phyloP scores from a whole-genome alignment of 352 stramenopile species.

The Globisporangium carolinianum region DNA sequence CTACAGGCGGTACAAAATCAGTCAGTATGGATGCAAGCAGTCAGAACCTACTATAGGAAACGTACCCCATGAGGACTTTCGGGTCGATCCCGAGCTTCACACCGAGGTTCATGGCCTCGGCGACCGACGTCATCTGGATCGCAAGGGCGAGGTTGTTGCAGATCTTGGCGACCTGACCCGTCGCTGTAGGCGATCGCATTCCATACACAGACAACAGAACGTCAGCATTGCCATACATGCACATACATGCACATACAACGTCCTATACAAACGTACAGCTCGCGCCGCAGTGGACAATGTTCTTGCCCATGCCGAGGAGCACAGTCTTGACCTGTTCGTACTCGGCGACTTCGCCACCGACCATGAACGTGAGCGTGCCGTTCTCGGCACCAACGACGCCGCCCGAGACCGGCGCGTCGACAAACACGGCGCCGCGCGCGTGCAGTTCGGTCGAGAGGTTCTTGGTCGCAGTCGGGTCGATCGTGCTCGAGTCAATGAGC shows the following conservation, averaged over 20 bases:
- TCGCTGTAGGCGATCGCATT: slow-evolving; percentile 22
- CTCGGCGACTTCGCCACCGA: slow-evolving; percentile 66
- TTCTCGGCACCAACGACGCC: slow-evolving; percentile 94
- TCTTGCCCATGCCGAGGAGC: slow-evolving; percentile 91
- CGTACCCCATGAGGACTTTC: slow-evolving; percentile 79
- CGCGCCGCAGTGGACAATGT: slow-evolving; percentile 90
- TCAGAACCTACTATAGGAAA: background rate
- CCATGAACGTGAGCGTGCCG: slow-evolving; percentile 98
- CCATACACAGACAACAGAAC: too few relatives aligned
- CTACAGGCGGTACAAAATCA: slow-evolving; percentile 10
- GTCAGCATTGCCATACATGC: too few relatives aligned
- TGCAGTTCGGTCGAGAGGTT: slow-evolving; percentile 69
- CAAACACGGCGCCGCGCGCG: slow-evolving; percentile 52
- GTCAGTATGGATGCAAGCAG: too few relatives aligned
- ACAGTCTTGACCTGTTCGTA: slow-evolving; percentile 76
- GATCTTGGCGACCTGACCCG: slow-evolving; percentile 90
- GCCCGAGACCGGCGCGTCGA: slow-evolving; percentile 96
- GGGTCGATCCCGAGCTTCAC: slow-evolving; percentile 93
- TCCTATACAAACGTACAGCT: slow-evolving; percentile 55
- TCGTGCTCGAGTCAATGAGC: slow-evolving; percentile 95
- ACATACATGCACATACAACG: slow-evolving; percentile 6
- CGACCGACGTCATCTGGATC: slow-evolving; percentile 95
- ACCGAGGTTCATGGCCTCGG: slow-evolving; percentile 95
- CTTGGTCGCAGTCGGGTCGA: slow-evolving; percentile 91
- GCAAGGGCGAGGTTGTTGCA: slow-evolving; percentile 98